Conservation (phyloP, 495 filamentous ascomycete species). For the Ramalina peruviana region DNA sequence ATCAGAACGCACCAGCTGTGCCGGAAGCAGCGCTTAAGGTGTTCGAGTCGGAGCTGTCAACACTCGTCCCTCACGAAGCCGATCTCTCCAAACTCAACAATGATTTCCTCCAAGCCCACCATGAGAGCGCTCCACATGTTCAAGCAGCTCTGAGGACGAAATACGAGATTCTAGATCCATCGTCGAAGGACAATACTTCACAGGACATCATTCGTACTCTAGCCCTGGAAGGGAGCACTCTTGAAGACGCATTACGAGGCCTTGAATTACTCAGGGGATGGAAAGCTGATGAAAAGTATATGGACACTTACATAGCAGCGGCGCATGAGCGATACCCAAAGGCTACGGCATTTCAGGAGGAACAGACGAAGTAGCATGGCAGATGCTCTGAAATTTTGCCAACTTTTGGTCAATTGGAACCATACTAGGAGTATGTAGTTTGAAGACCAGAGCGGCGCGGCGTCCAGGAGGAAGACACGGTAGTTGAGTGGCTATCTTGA, state of each 20-base stretch:
- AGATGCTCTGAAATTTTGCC: background rate
- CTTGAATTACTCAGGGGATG: conserved; percentile 46
- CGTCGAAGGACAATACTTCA: conserved; percentile 40
- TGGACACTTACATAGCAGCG: conserved; percentile 43
- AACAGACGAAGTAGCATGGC: background rate
- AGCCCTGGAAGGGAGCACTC: conserved; percentile 26
- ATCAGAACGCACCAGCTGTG: conserved; percentile 38
- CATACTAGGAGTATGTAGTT: background rate
- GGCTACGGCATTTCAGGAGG: conserved; percentile 40
- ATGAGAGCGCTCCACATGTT: conserved; percentile 46
- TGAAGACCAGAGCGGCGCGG: background rate
- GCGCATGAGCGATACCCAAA: conserved; percentile 62
- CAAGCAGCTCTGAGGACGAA: conserved; percentile 47
- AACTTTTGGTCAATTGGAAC: background rate
- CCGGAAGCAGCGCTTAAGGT: conserved; percentile 47
- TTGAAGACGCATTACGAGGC: conserved; percentile 47
- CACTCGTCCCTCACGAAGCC: conserved; percentile 37
- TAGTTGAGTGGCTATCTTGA: too few relatives aligned
- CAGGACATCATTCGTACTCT: conserved; percentile 46
- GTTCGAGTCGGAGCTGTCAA: conserved; percentile 49
- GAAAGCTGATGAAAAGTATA: conserved; percentile 37
- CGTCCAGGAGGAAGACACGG: background rate
- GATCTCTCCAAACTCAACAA: conserved; percentile 55
- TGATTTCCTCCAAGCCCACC: conserved; percentile 47
- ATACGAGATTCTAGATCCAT: conserved; percentile 39